Evolutionary conservation across 1,284 basidiomycete species (phyloP).

Genomic region (Tilletiopsis washingtonensis): DNA sequence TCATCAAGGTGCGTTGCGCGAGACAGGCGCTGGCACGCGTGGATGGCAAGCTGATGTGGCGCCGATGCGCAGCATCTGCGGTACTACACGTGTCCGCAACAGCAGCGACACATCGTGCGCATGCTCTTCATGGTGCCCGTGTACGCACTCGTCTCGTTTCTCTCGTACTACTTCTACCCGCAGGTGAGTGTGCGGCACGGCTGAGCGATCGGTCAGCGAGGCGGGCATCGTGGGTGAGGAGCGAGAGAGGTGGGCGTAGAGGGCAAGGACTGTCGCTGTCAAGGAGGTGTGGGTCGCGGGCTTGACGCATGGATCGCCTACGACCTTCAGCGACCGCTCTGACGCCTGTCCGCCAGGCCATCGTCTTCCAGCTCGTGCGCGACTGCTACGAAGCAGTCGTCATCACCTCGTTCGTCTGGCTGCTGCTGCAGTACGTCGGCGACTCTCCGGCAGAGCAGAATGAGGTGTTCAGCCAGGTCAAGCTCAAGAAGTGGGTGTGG

Average conservation of each 20-base stretch:
- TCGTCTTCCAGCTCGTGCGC: conserved; percentile 44
- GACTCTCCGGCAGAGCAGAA: conserved; percentile 60
- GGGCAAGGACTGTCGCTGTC: no score
- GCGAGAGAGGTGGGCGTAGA: background rate
- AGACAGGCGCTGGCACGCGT: no score
- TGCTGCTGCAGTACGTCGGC: conserved; percentile 65
- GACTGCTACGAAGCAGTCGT: conserved; percentile 42
- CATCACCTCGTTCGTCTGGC: conserved; percentile 65
- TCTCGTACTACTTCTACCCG: conserved; percentile 60
- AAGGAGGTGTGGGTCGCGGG: no score
- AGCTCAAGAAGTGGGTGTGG: conserved; percentile 61
- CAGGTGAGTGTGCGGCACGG: no score
- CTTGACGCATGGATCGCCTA: no score
- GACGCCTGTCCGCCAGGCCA: conserved; percentile 17
- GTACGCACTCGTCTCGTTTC: conserved; percentile 62
- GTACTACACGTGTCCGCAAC: conserved; percentile 62
- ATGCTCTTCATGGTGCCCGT: conserved; percentile 71
- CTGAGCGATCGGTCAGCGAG: background rate
- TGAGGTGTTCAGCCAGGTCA: conserved; percentile 54
- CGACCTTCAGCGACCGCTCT: no score
- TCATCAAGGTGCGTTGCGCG: no score
- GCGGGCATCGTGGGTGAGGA: background rate
- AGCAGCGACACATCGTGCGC: conserved; percentile 51
- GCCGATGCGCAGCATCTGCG: no score
- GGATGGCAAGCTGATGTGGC: no score